Percentiles rank a stretch among this genome's conserved stretches.
Conservation (phyloP, 1,139 yeast species). For the Kazachstania sp. region DNA sequence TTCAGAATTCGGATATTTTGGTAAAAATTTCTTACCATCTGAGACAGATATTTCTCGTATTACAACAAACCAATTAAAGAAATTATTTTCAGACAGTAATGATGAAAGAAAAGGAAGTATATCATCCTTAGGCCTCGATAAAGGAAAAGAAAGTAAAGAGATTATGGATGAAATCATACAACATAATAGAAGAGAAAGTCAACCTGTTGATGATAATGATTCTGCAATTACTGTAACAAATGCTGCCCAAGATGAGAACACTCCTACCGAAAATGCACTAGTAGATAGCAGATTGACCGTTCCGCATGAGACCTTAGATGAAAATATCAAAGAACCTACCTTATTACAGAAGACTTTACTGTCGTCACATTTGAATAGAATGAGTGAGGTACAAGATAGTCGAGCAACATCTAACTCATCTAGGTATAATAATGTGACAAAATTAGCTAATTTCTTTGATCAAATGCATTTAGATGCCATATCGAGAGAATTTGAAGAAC, state of each 20-base stretch:
- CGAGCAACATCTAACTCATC: background rate
- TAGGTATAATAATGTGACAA: slow-evolving; percentile 42
- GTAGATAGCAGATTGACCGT: too few species aligned
- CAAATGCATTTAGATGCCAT: slow-evolving; percentile 73
- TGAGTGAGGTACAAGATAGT: background rate
- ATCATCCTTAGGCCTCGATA: background rate
- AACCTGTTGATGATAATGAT: background rate
- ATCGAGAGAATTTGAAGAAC: slow-evolving; percentile 78
- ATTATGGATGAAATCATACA: slow-evolving; percentile 10
- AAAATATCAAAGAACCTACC: too few species aligned
- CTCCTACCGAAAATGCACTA: too few species aligned
- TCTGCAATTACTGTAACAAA: too few species aligned
- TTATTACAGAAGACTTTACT: background rate
- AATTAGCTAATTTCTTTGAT: slow-evolving; percentile 61
- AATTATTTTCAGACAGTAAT: slow-evolving; percentile 50
- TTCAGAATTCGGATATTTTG: slow-evolving; percentile 74
- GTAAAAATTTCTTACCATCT: slow-evolving; percentile 68
- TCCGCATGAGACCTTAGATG: background rate
- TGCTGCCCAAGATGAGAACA: too few species aligned
- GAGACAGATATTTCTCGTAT: slow-evolving; percentile 90
- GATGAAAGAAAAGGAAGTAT: slow-evolving; percentile 14
- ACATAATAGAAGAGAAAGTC: background rate
- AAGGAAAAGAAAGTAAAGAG: background rate
- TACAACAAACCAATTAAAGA: slow-evolving; percentile 79
- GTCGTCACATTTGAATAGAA: background rate